phyloP scores from a whole-genome alignment of 2,329 filamentous ascomycete species.

The Monascus ruber region DNA sequence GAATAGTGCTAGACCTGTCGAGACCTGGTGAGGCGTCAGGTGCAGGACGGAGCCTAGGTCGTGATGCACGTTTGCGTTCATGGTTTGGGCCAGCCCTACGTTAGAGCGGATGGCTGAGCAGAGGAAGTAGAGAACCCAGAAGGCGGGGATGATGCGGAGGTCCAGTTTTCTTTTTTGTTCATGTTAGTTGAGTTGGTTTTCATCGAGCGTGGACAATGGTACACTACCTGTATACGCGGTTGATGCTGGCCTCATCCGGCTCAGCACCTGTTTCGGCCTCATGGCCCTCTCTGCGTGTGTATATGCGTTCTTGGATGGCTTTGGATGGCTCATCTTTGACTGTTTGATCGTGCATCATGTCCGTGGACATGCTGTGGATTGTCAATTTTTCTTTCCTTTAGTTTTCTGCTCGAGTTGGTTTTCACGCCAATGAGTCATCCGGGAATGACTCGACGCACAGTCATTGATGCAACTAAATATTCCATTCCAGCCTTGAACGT shows the following conservation, averaged over 20 bases:
- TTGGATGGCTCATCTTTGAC: no score
- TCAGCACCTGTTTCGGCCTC: constrained; percentile 15
- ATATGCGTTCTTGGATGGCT: no score
- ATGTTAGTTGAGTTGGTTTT: background rate
- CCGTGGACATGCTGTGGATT: no score
- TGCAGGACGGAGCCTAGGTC: constrained; percentile 62
- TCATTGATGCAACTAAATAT: no score
- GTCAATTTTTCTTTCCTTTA: no score
- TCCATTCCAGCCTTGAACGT: no score
- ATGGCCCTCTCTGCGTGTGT: no score
- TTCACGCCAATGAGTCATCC: no score
- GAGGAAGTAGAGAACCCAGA: constrained; percentile 85
- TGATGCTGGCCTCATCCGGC: constrained; percentile 21
- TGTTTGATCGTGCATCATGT: no score
- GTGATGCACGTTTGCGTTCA: constrained; percentile 63
- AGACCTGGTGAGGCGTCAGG: constrained; percentile 64
- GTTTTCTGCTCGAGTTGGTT: no score
- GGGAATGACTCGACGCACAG: no score
- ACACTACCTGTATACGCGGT: constrained; percentile 27
- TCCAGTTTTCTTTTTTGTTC: constrained; percentile 40
- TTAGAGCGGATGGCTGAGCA: constrained; percentile 87
- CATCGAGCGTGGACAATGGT: background rate
- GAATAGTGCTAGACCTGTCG: constrained; percentile 74
- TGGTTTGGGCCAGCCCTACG: constrained; percentile 86
- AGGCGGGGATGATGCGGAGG: constrained; percentile 55